Conservation (phyloP, 352 stramenopile species). For the Phytopythium sindhum region DNA sequence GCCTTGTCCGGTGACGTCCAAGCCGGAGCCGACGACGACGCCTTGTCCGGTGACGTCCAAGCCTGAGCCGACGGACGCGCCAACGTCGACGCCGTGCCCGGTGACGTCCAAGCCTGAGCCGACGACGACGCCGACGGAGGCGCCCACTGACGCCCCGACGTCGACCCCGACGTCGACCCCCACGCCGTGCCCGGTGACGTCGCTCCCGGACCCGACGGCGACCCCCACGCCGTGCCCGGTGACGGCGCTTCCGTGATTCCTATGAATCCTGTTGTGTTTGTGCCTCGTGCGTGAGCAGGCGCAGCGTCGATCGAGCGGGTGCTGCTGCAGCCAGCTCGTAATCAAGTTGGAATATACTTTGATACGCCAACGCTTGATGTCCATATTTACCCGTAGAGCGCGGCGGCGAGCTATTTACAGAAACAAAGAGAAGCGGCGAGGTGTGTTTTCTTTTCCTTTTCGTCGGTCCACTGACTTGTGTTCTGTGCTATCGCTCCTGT, state of each 20-base stretch:
- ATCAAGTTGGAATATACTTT: slow-evolving; percentile 8
- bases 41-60: slow-evolving; percentile 8
- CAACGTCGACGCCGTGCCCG: slow-evolving; percentile 13
- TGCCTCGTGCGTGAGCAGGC: slow-evolving; percentile 1
- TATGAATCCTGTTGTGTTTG: background rate
- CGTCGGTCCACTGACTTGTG: too few relatives aligned
- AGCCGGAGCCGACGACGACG: background rate
- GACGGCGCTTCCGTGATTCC: slow-evolving; percentile 13
- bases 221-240: slow-evolving; percentile 31
- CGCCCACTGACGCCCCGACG: too few relatives aligned
- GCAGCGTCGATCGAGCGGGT: background rate
- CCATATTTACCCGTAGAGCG: background rate
- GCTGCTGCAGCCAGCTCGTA: slow-evolving; percentile 1
- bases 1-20: slow-evolving; percentile 3
- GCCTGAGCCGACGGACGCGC: background rate
- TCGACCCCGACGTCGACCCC: slow-evolving; percentile 6
- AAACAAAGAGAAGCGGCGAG: too few relatives aligned
- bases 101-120: too few relatives aligned
- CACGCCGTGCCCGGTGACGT: slow-evolving; percentile 20
- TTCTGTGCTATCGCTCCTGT: too few relatives aligned
- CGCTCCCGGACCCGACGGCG: slow-evolving; percentile 9
- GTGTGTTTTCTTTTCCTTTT: too few relatives aligned
- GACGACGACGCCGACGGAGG: too few relatives aligned
- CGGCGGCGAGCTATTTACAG: too few relatives aligned
- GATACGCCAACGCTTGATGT: slow-evolving; percentile 1